Evolutionary conservation across 2,329 filamentous ascomycete species (phyloP), one percentile per base, ranked within the genome.

Genomic region (Graphiopsis chlorocephala): DNA sequence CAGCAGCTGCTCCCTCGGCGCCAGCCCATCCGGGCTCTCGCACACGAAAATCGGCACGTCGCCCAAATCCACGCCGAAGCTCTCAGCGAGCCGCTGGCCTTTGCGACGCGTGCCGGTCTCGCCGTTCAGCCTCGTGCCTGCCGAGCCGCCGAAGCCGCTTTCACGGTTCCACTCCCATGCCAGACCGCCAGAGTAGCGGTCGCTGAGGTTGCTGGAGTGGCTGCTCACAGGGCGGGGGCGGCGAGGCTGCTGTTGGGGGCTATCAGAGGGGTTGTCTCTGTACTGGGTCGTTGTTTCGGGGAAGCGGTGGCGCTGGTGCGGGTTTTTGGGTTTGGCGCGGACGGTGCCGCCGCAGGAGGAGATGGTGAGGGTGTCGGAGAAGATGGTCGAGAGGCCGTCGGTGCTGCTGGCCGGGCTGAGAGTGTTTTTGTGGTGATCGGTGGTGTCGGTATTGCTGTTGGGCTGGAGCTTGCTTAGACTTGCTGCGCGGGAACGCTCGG

Each of bases 11-110:
- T 31, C 50, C 50, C 50, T 53, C 26, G 60, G 26, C 29, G 29
- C 33, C 29, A 62, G 10, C 10, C 48, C 60, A 25, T 62, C 60
- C 8, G 60, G 60, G 8, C 31, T 62, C 47, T 62, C 33, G n/a
- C 60, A 53, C 68, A 78, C 68, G 64, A 78, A 78, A 2, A 78
- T 73, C 3, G 77, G 77, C 52, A 79, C 72, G 69, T 79, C 77
- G 50, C 76, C 78, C 64, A 79, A 66, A 69, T 78, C 77, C 31
- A 79, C 55, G 2, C 77, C 77, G 66, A 70, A 78, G 12, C 71
- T 70, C 66, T 73, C 69, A 17, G 70, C 72, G 63, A 75, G 69
- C 61, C 71, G 67, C n/a, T 73, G 65, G 52, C 76, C 74, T 69
- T 77, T 78, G 58, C 75, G 67, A 20, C 72, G 71, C 33, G 70